Percentiles rank a stretch among this genome's conserved stretches.
Conservation (phyloP, 305 asterid genomes). For the Solanum aculeatissimum region DNA sequence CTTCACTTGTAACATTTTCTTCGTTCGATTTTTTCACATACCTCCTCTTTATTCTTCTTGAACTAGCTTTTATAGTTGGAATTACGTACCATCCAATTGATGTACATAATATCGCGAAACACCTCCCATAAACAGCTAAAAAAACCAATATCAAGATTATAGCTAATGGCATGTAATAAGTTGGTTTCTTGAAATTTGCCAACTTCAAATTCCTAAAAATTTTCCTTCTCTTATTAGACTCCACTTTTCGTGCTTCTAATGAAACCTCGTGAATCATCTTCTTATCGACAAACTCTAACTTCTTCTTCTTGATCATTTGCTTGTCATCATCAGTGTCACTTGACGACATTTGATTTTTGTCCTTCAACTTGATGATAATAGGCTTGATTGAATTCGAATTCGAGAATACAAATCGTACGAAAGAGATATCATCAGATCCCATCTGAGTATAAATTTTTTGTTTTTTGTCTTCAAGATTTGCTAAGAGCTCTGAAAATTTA, state of each 20-base stretch:
- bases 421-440: conserved; percentile 33
- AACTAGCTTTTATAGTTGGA: conserved; percentile 8
- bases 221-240: background rate
- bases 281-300: background rate
- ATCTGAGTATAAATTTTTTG: conserved; percentile 32
- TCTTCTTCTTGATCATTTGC: background rate
- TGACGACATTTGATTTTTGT: background rate
- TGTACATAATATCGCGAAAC: conserved; percentile 25
- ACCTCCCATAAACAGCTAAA: conserved; percentile 16
- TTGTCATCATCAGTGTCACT: background rate
- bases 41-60: background rate
- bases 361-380: conserved; percentile 29
- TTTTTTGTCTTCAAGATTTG: conserved; percentile 39
- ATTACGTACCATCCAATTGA: conserved; percentile 22
- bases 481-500: conserved; percentile 35
- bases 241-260: background rate
- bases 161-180: conserved; percentile 1
- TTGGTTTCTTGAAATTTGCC: background rate
- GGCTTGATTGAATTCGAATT: conserved; percentile 24
- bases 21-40: background rate
- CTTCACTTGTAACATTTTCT: background rate
- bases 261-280: background rate
- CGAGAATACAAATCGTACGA: conserved; percentile 37
- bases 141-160: conserved; percentile 18
- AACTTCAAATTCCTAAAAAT: background rate